Evolutionary conservation across 257 asterid genomes (phyloP), one percentile per base, ranked within the genome.

Genomic region (Eustoma russellianum): DNA sequence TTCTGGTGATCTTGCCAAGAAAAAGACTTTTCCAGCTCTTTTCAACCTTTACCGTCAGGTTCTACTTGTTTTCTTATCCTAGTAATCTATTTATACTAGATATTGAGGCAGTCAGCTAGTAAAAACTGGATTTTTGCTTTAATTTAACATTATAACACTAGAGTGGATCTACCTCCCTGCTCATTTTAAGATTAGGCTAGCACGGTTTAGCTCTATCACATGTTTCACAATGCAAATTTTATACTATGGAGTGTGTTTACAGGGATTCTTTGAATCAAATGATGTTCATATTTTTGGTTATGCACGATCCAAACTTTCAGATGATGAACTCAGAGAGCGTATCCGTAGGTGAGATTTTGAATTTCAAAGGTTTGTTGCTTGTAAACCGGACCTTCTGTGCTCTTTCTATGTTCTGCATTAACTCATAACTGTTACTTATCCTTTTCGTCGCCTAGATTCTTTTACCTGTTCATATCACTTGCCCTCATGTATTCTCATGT

Each of bases 1-100:
- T 59, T 92, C 99, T 5, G 99, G 99, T 66, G 99, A 92, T 88
- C 99, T 92, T 74, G 99, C 99, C 63, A 92, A 92, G 72, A 92
- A 88, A 77, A 92, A 92, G 79, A 92, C 99, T 33, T 92, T 92
- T 65, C 99, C 99, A 24, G 99, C 99, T 3, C 97, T 88, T 52
- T 88, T 76, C 65, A 88, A 92, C 77, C 95, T 92, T 66, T 92
- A 81, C 41, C 91, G 91, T 0, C 97, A 88, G 99, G 99, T 92
- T 53, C 16, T 17, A 7, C 51, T 49, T 33, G 9, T 0, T 30
- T 53, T 17, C 13, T 35, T 16, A 0, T 58, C 7, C 7, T 48
- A 6, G 33, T 48, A 18, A 59, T 17, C 30, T 44, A 2, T 24
- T 24, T 24, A 24, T 24, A 4, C 3, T 2, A 24, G 3, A 24